Evolutionary conservation across 2,329 filamentous ascomycete genomes (phyloP).

Genomic region (Cordyceps sp.): DNA sequence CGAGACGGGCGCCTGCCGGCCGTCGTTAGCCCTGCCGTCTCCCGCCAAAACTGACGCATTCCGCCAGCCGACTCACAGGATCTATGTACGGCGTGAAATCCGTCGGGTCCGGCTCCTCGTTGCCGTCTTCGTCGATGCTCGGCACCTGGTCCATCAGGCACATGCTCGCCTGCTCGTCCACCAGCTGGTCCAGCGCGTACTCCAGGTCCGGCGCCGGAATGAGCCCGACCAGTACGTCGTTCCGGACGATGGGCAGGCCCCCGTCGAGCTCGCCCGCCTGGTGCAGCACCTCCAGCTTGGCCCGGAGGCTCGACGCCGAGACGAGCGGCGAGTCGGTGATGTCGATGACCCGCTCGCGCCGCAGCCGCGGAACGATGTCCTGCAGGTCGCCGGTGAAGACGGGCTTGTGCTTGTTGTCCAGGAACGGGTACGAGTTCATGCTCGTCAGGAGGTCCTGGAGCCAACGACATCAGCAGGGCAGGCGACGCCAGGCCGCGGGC

Average conservation of each 20-base stretch:
- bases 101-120: slow-evolving; percentile 46
- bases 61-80: slow-evolving; percentile 37
- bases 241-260: slow-evolving; percentile 69
- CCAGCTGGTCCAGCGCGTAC: slow-evolving; percentile 73
- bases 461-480: slow-evolving; percentile 2
- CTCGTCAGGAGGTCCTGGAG: slow-evolving; percentile 71
- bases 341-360: slow-evolving; percentile 69
- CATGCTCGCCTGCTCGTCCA: slow-evolving; percentile 53
- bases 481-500: neutral
- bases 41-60: no score
- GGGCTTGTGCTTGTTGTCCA: slow-evolving; percentile 92
- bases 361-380: slow-evolving; percentile 66
- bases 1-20: slow-evolving; percentile 57
- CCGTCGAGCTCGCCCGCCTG: slow-evolving; percentile 81
- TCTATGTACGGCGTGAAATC: slow-evolving; percentile 90
- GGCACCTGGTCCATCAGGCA: slow-evolving; percentile 68
- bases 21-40: neutral
- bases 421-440: slow-evolving; percentile 93
- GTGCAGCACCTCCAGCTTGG: slow-evolving; percentile 69
- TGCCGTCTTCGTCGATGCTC: slow-evolving; percentile 46
- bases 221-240: slow-evolving; percentile 68
- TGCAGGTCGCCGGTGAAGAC: slow-evolving; percentile 77
- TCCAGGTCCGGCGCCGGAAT: slow-evolving; percentile 91
- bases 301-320: slow-evolving; percentile 56
- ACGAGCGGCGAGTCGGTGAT: slow-evolving; percentile 72